Evolutionary conservation across 345 rosid genomes (phyloP).

Genomic region (Camelina laxa): DNA sequence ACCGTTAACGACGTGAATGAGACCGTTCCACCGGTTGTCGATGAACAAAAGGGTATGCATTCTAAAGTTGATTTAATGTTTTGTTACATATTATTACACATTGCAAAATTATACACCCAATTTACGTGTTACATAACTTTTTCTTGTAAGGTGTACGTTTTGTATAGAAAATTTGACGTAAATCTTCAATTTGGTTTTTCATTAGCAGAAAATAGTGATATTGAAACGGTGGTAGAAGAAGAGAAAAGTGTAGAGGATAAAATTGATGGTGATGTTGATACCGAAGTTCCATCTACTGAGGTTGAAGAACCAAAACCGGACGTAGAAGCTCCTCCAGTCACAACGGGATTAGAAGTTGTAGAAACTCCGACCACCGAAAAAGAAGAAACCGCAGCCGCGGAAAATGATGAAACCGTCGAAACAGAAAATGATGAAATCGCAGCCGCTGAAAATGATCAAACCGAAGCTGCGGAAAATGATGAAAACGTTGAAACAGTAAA

Average conservation of each 20-base stretch:
- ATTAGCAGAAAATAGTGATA: conserved; percentile 18
- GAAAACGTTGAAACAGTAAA: conserved; percentile 1
- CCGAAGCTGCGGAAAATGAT: background rate
- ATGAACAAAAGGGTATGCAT: conserved; percentile 36
- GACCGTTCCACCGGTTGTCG: conserved; percentile 12
- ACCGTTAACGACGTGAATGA: conserved; percentile 34
- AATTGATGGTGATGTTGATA: background rate
- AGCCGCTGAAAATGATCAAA: background rate
- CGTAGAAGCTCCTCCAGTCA: conserved; percentile 13
- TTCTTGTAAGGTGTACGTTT: conserved; percentile 6
- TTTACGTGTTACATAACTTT: background rate
- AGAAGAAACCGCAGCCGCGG: background rate
- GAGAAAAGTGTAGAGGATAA: conserved; percentile 11
- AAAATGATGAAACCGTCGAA: background rate
- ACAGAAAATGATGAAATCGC: background rate
- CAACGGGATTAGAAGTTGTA: conserved; percentile 23
- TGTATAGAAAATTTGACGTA: background rate
- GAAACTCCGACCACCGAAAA: background rate
- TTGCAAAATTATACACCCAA: background rate
- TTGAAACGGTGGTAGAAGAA: conserved; percentile 30
- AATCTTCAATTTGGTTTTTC: background rate
- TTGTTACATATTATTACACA: background rate
- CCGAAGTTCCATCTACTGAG: background rate
- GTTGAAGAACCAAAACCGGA: conserved; percentile 32
- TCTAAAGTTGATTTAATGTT: background rate